Base-by-base conservation (phyloP, 177 flowering plant genomes). In the Telopea speciosissima region DNA sequence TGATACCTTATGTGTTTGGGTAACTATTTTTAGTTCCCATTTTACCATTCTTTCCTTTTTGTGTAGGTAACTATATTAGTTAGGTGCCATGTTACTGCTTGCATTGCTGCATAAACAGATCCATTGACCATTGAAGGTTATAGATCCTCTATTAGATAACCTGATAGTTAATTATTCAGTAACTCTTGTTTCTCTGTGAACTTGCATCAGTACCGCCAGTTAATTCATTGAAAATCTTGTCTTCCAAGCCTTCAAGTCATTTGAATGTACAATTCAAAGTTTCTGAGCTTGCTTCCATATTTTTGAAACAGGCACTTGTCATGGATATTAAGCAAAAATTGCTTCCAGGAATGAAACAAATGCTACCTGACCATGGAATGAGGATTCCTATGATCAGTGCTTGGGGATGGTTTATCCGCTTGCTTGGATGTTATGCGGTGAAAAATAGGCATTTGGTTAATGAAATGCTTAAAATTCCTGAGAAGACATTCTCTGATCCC, bases 351-450 rank as follows among this genome's bases (percentile, higher is more conserved):
- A 80, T 91, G 90, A 83, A 82, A 73, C 81, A 86, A 45, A 68
- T 85, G 73, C 63, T 87, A 67, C 71, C 66, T 44, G 78, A 77
- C 52, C 76, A 74, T 62, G 87, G 86, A n/a, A 77, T 79, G 83
- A 85, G 85, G 77, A 71, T 85, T 72, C 87, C 81, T 72, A 45
- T 80, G 22, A 65, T 90, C 64, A 86, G 81, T 78, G 97, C 93
- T 33, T 91, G 97, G 97, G 87, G 89, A 65, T 91, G 95, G 97
- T 82, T 83, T 77, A 85, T 90, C 73, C 80, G 86, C 69, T 66
- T 91, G 66, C 79, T 89, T 62, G 95, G 91, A 72, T 75, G 81
- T 31, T 76, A 76, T 78, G 85, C 84, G 10, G 23, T 80, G 76
- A 83, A 84, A 73, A 76, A 82, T 56, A 84, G 83, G 65, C 83